Conservation (phyloP, 345 rosid species). For the Syzygium grande region DNA sequence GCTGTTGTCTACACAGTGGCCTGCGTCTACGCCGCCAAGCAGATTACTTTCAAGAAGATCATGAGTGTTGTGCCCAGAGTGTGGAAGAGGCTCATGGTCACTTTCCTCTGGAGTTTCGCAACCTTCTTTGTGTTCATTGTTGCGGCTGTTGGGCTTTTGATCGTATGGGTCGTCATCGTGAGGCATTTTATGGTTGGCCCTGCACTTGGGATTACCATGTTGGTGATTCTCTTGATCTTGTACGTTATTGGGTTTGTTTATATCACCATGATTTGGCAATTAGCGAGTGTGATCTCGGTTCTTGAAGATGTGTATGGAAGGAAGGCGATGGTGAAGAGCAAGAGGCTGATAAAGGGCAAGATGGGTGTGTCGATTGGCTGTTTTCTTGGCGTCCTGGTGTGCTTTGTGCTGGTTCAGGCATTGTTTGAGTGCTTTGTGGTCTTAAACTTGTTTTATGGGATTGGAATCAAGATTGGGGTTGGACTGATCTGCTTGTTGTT, state of each 20-base stretch:
- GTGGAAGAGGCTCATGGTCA: conserved; percentile 25
- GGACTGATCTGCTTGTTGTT: conserved; percentile 24
- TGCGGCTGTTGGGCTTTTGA: not conserved
- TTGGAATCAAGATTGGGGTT: not conserved
- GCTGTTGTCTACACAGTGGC: conserved; percentile 39
- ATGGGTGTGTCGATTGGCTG: conserved; percentile 6
- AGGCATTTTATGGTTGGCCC: not conserved
- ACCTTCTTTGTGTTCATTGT: not conserved
- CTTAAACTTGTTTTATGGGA: not conserved
- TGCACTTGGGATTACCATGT: not conserved
- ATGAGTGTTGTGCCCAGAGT: conserved; percentile 28
- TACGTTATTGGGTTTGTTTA: conserved; percentile 20
- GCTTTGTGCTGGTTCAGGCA: not conserved
- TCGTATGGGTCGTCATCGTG: not conserved
- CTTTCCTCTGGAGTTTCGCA: not conserved
- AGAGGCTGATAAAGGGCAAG: conserved; percentile 28
- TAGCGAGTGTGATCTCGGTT: conserved; percentile 42
- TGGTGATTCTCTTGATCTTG: not conserved
- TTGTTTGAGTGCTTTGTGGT: not conserved
- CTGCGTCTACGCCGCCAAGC: conserved; percentile 25
- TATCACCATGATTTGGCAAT: conserved; percentile 26
- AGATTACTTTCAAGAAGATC: conserved; percentile 26
- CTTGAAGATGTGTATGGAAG: conserved; percentile 33
- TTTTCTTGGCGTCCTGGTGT: conserved; percentile 4
- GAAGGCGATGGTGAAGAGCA: conserved; percentile 31